These are phyloP conservation scores for Blumeriella jaapii DNA, from an alignment of 2,329 filamentous ascomycete genomes.

Conservation along the genomic window DNA sequence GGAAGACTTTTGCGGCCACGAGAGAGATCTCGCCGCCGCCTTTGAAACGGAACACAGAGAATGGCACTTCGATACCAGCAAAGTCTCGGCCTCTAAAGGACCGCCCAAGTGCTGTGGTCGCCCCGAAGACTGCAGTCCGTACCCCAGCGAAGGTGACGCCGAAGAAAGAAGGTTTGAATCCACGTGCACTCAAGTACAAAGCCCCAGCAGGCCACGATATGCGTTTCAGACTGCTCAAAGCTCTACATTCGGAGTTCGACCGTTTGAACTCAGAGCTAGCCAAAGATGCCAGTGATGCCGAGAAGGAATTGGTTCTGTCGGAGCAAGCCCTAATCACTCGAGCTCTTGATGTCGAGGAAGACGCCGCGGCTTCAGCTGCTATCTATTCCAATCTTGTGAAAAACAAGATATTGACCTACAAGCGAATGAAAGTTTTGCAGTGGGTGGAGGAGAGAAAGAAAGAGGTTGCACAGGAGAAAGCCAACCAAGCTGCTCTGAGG, in stretches of 20 bases:
- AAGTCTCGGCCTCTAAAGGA: not conserved
- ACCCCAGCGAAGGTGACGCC: slow-evolving; percentile 12
- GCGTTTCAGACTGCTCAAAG: slow-evolving; percentile 45
- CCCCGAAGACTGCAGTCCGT: slow-evolving; percentile 9
- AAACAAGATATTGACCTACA: slow-evolving; percentile 63
- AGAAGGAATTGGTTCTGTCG: slow-evolving; percentile 45
- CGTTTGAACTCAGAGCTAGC: slow-evolving; percentile 54
- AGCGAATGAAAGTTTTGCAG: slow-evolving; percentile 58
- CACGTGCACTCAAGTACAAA: slow-evolving; percentile 47
- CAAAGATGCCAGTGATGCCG: slow-evolving; percentile 38
- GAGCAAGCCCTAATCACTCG: slow-evolving; percentile 56
- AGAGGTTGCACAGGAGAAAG: slow-evolving; percentile 31
- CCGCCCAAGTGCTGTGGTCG: too few species aligned
- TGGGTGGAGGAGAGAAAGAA: slow-evolving; percentile 55
- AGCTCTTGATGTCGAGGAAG: slow-evolving; percentile 69
- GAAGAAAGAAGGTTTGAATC: slow-evolving; percentile 49
- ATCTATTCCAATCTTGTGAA: slow-evolving; percentile 82
- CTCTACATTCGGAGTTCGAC: slow-evolving; percentile 53
- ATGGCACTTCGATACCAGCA: not conserved
- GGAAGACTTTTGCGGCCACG: slow-evolving; percentile 8
- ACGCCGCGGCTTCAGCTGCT: slow-evolving; percentile 52
- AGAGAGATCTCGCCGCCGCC: slow-evolving; percentile 22
- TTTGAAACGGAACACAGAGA: slow-evolving; percentile 15
- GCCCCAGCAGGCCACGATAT: slow-evolving; percentile 46
- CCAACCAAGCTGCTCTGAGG: slow-evolving; percentile 26